A percentile compares a stretch with the other conserved stretches of the same genome.
phyloP scores from a whole-genome alignment of 768 basidiomycete genomes.

The Trametes gibbosa region DNA sequence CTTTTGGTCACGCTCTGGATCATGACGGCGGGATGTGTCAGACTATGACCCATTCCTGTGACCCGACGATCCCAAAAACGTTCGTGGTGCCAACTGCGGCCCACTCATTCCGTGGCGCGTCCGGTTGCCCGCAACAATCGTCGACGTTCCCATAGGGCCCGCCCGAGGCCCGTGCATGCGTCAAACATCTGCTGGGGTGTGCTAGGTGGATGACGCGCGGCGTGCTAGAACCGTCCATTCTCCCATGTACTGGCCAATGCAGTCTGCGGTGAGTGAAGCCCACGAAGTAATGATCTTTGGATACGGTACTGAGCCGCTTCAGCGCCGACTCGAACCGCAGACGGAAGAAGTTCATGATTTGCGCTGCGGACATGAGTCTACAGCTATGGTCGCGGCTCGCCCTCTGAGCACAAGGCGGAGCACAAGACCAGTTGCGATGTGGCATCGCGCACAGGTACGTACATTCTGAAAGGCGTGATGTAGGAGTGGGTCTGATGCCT shows the following conservation, averaged over 20 bases:
- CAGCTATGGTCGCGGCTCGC: background rate
- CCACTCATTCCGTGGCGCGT: constrained; percentile 1
- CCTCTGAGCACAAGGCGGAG: constrained; percentile 5
- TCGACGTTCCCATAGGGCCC: background rate
- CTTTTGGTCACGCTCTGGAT: background rate
- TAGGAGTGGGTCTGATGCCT: background rate
- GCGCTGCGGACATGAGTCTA: constrained; percentile 2
- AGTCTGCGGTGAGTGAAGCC: background rate
- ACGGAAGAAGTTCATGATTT: constrained; percentile 13
- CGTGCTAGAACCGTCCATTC: background rate
- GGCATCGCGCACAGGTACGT: background rate
- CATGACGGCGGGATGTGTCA: background rate
- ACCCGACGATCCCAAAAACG: constrained; percentile 19
- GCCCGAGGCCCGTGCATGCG: background rate
- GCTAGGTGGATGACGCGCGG: background rate
- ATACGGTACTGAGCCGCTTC: background rate
- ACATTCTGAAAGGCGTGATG: background rate
- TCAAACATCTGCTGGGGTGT: background rate
- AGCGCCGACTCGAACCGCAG: constrained; percentile 6
- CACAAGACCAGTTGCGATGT: constrained; percentile 4
- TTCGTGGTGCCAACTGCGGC: constrained; percentile 12
- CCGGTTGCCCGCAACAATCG: background rate
- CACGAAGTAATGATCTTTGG: constrained; percentile 2
- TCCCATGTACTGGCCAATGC: too few species aligned
- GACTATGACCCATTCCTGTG: background rate